These are phyloP conservation scores for Austroboletus novae-zelandiae DNA, from an alignment of 1,284 basidiomycete genomes.

Conservation along the genomic window DNA sequence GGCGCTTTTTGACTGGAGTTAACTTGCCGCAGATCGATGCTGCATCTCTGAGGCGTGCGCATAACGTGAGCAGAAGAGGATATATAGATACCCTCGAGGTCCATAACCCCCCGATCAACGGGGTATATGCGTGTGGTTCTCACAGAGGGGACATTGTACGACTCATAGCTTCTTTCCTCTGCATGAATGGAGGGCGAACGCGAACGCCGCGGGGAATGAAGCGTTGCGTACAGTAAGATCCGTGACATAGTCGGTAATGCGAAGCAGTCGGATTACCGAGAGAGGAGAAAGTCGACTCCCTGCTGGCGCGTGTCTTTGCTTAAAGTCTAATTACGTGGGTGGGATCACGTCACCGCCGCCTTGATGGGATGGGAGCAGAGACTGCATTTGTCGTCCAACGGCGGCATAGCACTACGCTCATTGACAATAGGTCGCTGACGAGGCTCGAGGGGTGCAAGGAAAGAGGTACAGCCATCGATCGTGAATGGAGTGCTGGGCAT, in stretches of 20 bases:
- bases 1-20: conserved; percentile 20
- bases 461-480: conserved; percentile 13
- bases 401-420: conserved; percentile 4
- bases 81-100: conserved; percentile 4
- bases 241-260: conserved; percentile 18
- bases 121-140: conserved; percentile 8
- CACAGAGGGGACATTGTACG: conserved; percentile 7
- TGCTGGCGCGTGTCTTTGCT: conserved; percentile 31
- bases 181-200: conserved; percentile 10
- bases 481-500: conserved; percentile 23
- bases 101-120: conserved; percentile 24
- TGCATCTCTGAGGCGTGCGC: conserved; percentile 2
- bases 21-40: conserved; percentile 6
- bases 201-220: conserved; percentile 31
- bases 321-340: conserved; percentile 37
- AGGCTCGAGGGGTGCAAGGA: conserved; percentile 11
- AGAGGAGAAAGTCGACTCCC: conserved; percentile 17
- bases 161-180: conserved; percentile 13
- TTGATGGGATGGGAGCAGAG: conserved; percentile 19
- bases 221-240: conserved; percentile 18
- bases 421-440: conserved; percentile 10
- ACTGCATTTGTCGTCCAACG: conserved; percentile 11
- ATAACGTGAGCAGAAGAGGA: conserved; percentile 18
- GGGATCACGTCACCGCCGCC: conserved; percentile 30
- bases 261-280: conserved; percentile 22